Conservation (phyloP, 495 filamentous ascomycete genomes). For the Mytilinidion resinicola region DNA sequence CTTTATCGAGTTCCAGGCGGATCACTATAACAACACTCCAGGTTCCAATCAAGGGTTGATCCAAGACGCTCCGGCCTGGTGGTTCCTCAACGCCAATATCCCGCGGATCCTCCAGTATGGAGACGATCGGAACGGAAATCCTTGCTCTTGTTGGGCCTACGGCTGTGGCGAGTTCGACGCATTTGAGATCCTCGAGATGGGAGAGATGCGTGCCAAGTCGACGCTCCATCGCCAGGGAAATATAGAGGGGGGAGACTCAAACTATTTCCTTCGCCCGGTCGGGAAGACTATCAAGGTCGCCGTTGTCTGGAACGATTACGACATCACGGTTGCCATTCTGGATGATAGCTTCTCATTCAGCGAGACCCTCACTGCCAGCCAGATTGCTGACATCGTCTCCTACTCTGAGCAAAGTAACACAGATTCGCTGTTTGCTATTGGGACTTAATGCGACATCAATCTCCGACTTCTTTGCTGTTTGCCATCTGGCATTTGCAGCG, state of each 20-base stretch:
- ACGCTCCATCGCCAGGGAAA: conserved; percentile 52
- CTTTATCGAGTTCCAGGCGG: conserved; percentile 64
- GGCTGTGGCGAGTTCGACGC: conserved; percentile 70
- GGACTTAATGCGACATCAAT: neutral
- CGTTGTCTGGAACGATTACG: conserved; percentile 48
- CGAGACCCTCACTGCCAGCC: neutral
- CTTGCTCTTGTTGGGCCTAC: conserved; percentile 61
- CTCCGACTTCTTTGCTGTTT: no score
- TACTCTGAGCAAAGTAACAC: conserved; percentile 16
- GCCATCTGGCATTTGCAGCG: no score
- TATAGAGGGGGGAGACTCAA: conserved; percentile 48
- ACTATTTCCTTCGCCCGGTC: conserved; percentile 59
- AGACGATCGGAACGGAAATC: conserved; percentile 23
- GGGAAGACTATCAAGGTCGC: conserved; percentile 49
- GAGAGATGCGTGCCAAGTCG: conserved; percentile 46
- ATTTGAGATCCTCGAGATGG: conserved; percentile 55
- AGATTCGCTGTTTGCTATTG: conserved; percentile 18
- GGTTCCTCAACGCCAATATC: conserved; percentile 66
- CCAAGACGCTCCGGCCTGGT: conserved; percentile 48
- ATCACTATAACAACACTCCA: conserved; percentile 40
- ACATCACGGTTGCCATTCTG: conserved; percentile 41
- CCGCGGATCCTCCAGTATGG: conserved; percentile 60
- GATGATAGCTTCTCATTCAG: conserved; percentile 27
- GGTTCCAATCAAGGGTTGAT: conserved; percentile 47
- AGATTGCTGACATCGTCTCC: conserved; percentile 10